Conservation (phyloP, 169 alveolate genomes). For the Eimeria acervulina region DNA sequence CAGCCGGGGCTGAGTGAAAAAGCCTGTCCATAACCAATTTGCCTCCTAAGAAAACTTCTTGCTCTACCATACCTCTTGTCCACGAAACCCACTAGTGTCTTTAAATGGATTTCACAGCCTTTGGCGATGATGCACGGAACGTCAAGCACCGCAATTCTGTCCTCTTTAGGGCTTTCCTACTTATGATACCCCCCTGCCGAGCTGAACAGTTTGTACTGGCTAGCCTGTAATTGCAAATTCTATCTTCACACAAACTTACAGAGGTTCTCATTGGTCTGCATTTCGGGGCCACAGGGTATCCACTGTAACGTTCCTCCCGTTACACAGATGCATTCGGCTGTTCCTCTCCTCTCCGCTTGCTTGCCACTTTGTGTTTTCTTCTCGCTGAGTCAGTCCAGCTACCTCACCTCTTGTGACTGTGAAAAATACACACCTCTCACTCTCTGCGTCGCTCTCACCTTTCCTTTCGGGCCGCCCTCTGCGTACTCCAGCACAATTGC, state of each 20-base stretch:
- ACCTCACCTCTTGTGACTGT: neutral
- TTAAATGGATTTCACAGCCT: neutral
- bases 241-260: too few species aligned
- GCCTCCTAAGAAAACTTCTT: neutral
- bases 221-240: too few species aligned
- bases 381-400: neutral
- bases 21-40: neutral
- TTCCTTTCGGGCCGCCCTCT: neutral
- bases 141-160: neutral
- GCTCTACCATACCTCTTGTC: neutral
- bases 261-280: too few species aligned
- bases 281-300: too few species aligned
- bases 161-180: neutral
- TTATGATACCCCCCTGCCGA: too few species aligned
- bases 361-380: neutral
- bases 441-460: neutral
- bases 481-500: neutral
- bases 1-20: neutral
- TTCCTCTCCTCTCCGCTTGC: neutral
- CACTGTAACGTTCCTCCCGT: neutral
- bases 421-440: neutral
- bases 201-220: too few species aligned
- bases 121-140: neutral
- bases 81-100: too few species aligned
- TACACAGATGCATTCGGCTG: neutral